Evolutionary conservation across 2,329 filamentous ascomycete genomes (phyloP).

Genomic region (Xylariaceae sp.): DNA sequence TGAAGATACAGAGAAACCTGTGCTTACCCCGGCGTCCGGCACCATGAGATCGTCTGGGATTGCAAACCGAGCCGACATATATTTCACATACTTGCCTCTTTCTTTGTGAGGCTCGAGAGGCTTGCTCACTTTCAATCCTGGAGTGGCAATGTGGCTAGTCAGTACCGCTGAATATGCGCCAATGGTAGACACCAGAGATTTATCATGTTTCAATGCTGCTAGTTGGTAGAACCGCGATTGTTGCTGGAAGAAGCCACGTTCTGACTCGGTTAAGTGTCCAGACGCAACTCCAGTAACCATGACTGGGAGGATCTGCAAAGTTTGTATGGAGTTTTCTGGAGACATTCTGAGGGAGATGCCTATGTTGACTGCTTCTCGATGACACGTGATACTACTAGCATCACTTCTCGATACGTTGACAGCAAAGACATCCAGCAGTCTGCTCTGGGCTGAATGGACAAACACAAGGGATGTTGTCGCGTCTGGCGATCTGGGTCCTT

Average conservation of each 20-base stretch:
- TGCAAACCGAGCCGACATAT: conserved; percentile 17
- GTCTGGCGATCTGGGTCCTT: conserved; percentile 11
- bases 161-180: conserved; percentile 15
- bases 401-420: conserved; percentile 16
- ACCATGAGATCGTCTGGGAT: conserved; percentile 15
- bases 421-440: conserved; percentile 23
- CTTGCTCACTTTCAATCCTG: conserved; percentile 10
- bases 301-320: conserved; percentile 17
- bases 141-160: conserved; percentile 8
- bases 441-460: conserved; percentile 20
- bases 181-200: conserved; percentile 38
- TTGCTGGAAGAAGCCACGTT: conserved; percentile 25
- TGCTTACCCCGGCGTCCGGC: no score
- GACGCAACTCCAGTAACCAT: conserved; percentile 19
- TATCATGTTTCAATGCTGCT: conserved; percentile 36
- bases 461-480: conserved; percentile 18
- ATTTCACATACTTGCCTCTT: conserved; percentile 11
- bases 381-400: conserved; percentile 17
- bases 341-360: not conserved
- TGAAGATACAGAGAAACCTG: no score
- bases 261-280: conserved; percentile 4
- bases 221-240: conserved; percentile 44
- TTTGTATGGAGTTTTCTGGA: conserved; percentile 8
- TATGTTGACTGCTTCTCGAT: conserved; percentile 16
- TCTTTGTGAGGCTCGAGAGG: conserved; percentile 2